A percentile compares a stretch with the other conserved stretches of the same genome.
These are phyloP conservation scores for Capsella bursapastoris DNA, from an alignment of 345 rosid species.

Conservation along the genomic window DNA sequence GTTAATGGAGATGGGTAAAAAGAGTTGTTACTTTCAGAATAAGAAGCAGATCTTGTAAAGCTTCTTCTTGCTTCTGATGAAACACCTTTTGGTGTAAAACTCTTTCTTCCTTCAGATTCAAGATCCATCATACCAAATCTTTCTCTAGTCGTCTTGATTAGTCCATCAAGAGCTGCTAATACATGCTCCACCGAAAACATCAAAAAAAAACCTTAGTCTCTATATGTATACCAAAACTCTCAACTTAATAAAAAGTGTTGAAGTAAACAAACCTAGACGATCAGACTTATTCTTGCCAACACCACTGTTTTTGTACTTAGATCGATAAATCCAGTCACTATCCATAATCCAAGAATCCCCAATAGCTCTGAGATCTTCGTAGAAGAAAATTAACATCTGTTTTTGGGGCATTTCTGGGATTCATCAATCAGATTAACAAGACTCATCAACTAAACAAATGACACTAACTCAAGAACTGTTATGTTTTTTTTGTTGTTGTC, in stretches of 20 bases:
- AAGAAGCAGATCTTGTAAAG: slow-evolving; percentile 43
- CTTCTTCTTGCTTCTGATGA: slow-evolving; percentile 38
- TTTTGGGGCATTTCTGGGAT: slow-evolving; percentile 44
- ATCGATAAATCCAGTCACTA: slow-evolving; percentile 58
- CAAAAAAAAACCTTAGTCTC: not conserved
- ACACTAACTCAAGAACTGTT: slow-evolving; percentile 8
- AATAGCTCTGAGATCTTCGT: slow-evolving; percentile 58
- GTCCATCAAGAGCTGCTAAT: slow-evolving; percentile 61
- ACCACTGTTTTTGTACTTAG: slow-evolving; percentile 48
- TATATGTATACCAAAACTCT: not conserved
- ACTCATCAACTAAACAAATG: slow-evolving; percentile 33
- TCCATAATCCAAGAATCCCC: slow-evolving; percentile 73
- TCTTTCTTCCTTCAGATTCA: slow-evolving; percentile 47
- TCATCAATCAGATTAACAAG: slow-evolving; percentile 46
- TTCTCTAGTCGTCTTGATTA: slow-evolving; percentile 58
- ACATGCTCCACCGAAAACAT: slow-evolving; percentile 57
- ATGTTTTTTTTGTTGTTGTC: not conserved
- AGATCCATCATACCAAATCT: slow-evolving; percentile 61
- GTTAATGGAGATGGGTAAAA: slow-evolving; percentile 48
- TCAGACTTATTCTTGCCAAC: slow-evolving; percentile 53
- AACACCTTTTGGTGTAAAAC: slow-evolving; percentile 32
- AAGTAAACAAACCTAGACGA: slow-evolving; percentile 51
- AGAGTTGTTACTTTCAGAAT: slow-evolving; percentile 49
- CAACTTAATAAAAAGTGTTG: not conserved
- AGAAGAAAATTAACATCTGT: slow-evolving; percentile 67